phyloP scores from a whole-genome alignment of 176 grass and related monocot species.

The Musa troglodytarum region DNA sequence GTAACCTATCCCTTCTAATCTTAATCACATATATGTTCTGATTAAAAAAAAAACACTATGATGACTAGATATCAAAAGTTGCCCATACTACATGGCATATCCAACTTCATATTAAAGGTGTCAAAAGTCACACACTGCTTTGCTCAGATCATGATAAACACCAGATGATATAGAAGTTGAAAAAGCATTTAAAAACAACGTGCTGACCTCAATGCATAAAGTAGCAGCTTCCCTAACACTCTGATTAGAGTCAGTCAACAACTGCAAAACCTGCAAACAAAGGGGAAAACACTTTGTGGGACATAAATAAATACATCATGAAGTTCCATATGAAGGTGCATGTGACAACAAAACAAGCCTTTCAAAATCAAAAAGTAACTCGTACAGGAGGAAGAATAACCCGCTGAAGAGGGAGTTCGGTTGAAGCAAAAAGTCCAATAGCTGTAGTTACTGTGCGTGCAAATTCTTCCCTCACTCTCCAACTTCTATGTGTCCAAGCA shows the following conservation, averaged over 20 bases:
- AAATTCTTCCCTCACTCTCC: constrained; percentile 89
- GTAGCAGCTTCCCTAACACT: constrained; percentile 86
- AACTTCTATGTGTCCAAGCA: constrained; percentile 79
- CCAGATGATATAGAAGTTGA: too few species aligned
- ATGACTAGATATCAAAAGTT: too few species aligned
- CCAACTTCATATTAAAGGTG: neutral
- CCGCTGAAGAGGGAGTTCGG: constrained; percentile 55
- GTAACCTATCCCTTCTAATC: too few species aligned
- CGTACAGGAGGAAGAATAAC: constrained; percentile 74
- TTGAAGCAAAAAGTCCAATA: constrained; percentile 64
- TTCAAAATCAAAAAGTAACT: constrained; percentile 5
- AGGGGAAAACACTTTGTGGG: neutral
- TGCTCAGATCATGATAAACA: neutral
- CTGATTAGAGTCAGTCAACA: constrained; percentile 90
- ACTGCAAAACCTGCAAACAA: constrained; percentile 48
- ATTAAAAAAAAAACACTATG: too few species aligned
- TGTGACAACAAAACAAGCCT: constrained; percentile 6
- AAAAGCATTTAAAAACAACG: neutral
- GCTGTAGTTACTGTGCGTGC: constrained; percentile 57
- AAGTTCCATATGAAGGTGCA: constrained; percentile 1
- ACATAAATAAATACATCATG: neutral
- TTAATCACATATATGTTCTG: too few species aligned
- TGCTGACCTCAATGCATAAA: constrained; percentile 73
- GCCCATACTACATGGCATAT: neutral
- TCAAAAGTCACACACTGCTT: neutral